Evolutionary conservation across 305 asterid genomes (phyloP).

Genomic region (Fraxinus sp.): DNA sequence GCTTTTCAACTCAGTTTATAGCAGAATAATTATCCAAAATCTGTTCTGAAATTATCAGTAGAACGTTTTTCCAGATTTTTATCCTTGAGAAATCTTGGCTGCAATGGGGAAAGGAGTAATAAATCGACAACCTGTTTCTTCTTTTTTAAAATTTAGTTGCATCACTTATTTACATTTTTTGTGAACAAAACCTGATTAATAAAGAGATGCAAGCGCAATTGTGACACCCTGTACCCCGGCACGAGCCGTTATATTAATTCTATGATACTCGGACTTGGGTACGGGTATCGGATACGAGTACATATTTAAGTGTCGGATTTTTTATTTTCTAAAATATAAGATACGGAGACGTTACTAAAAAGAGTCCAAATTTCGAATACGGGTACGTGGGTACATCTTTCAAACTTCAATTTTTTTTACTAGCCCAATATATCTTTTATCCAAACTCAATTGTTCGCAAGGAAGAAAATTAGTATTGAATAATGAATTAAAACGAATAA

Average conservation of each 20-base stretch:
- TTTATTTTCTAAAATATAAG: too few species aligned
- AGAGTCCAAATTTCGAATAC: too few species aligned
- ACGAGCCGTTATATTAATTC: not conserved
- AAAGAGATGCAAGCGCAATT: not conserved
- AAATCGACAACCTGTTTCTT: not conserved
- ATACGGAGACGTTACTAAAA: too few species aligned
- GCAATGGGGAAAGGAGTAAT: not conserved
- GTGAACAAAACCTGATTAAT: not conserved
- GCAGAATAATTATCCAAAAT: not conserved
- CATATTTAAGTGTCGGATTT: too few species aligned
- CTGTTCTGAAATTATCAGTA: not conserved
- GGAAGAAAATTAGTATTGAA: too few species aligned
- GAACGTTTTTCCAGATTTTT: not conserved
- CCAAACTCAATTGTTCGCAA: too few species aligned
- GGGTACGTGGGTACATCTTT: too few species aligned
- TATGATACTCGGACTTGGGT: too few species aligned
- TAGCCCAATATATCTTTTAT: too few species aligned
- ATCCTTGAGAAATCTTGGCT: not conserved
- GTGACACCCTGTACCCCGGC: not conserved
- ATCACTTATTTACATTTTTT: not conserved
- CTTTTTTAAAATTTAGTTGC: not conserved
- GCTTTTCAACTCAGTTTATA: not conserved
- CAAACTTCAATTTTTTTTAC: too few species aligned
- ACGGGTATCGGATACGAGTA: too few species aligned
- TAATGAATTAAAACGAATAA: too few species aligned